Evolutionary conservation across 345 rosid species (phyloP), one percentile per base, ranked within the genome.

Genomic region (Corchorus capsularis): DNA sequence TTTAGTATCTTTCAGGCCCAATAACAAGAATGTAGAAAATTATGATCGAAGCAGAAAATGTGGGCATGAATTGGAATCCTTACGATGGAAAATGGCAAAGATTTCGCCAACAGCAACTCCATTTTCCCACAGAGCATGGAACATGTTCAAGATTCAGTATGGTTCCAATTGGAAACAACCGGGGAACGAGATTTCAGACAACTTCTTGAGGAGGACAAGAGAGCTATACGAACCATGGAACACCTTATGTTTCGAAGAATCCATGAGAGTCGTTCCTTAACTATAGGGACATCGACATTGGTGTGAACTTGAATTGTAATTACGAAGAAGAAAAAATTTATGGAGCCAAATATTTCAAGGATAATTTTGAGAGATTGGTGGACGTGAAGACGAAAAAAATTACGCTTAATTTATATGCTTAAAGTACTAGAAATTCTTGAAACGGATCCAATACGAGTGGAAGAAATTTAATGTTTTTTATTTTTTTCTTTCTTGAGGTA

Each of bases 91-190:
- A 53, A 87, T 89, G 91, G 50, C 79, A 20, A 50, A 60, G 60
- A 87, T 89, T 73, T 68, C 82, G 0, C 77, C 72, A 2, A 77
- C 77, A 4, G 82, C 71, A 4, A 82, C 85, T 0, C 82, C 88
- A 5, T 88, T 85, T 79, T 87, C 90, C n/a, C 92, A 88, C 47
- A 74, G 87, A 17, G 75, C 79, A 41, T 89, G 91, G 59, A 81
- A 71, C 50, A 57, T 83, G 56, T 86, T 79, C 85, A 86, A 81
- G 81, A 57, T 85, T 20, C 85, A 85, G 66, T 83, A 85, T 43
- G 37, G 27, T 27, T 77, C 46, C 20, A 71, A 14, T 10, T 87
- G 93, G 93, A 20, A 27, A 11, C 54, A 81, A 12, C 80, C 73
- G 3, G 78, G 63, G 2, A 41, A 47, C 4, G 65, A 79, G n/a